Conservation (phyloP, 805 yeast genomes). For the Wickerhamiella nectarea region DNA sequence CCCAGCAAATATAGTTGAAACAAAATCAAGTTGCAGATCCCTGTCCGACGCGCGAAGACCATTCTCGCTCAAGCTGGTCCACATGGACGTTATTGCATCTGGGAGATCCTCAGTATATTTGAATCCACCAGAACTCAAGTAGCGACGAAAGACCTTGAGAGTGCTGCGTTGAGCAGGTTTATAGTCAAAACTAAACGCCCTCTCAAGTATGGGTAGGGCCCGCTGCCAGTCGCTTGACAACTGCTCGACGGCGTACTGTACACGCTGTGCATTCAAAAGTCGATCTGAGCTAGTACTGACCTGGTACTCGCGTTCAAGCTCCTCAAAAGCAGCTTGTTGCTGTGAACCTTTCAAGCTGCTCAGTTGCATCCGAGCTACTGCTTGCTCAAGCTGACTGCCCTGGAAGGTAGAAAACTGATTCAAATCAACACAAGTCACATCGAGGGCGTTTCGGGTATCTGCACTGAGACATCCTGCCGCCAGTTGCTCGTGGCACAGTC, state of each 20-base stretch:
- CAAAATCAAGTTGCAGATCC: conserved; percentile 43
- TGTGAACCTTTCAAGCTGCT: background rate
- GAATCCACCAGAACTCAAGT: background rate
- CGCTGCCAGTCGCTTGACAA: background rate
- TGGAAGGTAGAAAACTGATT: background rate
- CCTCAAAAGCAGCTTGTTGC: background rate
- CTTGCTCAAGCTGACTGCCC: background rate
- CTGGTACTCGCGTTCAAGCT: background rate
- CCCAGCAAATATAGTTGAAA: conserved; percentile 34
- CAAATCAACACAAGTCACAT: background rate
- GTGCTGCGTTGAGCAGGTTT: conserved; percentile 10
- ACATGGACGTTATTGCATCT: conserved; percentile 18
- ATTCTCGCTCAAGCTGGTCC: conserved; percentile 45
- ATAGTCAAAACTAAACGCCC: conserved; percentile 11
- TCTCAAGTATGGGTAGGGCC: conserved; percentile 8
- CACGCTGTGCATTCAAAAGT: conserved; percentile 9
- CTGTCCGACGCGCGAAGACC: conserved; percentile 54
- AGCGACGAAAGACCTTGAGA: conserved; percentile 9
- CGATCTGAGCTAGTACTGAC: background rate
- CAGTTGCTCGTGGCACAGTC: background rate
- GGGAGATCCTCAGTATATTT: background rate
- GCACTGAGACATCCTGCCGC: background rate
- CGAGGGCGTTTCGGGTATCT: background rate
- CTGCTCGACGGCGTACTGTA: background rate
- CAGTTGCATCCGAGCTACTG: background rate